Evolutionary conservation across 108 stramenopile species (phyloP).

Genomic region (Pseudonitzschia multistriata): DNA sequence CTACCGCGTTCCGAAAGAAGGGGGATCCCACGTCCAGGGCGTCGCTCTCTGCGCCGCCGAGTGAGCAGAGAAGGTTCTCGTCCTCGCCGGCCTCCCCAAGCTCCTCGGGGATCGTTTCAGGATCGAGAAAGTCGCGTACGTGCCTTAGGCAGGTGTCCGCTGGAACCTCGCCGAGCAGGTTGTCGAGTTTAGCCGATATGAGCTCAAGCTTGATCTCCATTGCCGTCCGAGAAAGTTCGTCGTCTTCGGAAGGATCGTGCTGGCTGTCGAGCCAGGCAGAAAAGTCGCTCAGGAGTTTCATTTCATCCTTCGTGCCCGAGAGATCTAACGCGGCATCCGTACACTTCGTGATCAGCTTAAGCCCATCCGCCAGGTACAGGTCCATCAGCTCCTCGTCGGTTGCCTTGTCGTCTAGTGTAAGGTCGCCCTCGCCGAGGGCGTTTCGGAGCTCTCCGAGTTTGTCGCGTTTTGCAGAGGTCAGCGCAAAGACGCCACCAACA

Average conservation of each 20-base stretch:
- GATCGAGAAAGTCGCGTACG: slow-evolving; percentile 48
- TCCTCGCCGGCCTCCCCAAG: background rate
- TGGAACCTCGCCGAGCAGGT: slow-evolving; percentile 17
- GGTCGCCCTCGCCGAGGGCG: slow-evolving; percentile 52
- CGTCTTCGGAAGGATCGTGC: background rate
- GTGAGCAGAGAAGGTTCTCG: background rate
- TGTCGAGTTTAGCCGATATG: slow-evolving; percentile 22
- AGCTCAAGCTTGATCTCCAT: slow-evolving; percentile 26
- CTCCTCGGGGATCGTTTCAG: background rate
- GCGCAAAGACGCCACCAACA: slow-evolving; percentile 87
- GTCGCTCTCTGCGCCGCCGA: slow-evolving; percentile 5
- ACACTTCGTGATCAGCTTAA: slow-evolving; percentile 49
- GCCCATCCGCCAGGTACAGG: slow-evolving; percentile 81
- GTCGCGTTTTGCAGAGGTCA: slow-evolving; percentile 83
- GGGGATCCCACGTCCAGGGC: too few relatives aligned
- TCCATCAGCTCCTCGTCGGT: slow-evolving; percentile 63
- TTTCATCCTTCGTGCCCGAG: slow-evolving; percentile 1
- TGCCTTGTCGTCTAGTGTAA: slow-evolving; percentile 70
- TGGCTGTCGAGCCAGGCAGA: slow-evolving; percentile 31
- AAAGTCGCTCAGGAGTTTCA: slow-evolving; percentile 14
- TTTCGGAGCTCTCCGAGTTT: slow-evolving; percentile 67
- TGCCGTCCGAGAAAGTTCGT: slow-evolving; percentile 16
- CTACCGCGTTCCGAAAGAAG: slow-evolving; percentile 28
- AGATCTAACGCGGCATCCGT: slow-evolving; percentile 56
- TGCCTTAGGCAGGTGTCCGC: slow-evolving; percentile 26